Percentiles rank a stretch among this genome's conserved stretches.
phyloP scores from a whole-genome alignment of 192 early-diverging fungal genomes.

The Podila minutissima region DNA sequence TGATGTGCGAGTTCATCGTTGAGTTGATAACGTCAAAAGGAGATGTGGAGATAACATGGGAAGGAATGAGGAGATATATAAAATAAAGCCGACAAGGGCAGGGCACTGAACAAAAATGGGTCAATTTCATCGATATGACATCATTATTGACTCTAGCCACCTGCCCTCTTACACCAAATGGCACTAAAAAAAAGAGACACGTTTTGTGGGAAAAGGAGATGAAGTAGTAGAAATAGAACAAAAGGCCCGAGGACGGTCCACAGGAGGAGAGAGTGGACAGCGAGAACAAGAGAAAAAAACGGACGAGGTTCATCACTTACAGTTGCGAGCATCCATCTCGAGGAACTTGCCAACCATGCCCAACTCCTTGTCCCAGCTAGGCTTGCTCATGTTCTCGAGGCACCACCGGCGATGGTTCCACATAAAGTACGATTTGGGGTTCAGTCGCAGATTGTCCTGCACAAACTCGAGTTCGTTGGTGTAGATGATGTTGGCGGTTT shows the following conservation, averaged over 20 bases:
- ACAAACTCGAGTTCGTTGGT: constrained; percentile 80
- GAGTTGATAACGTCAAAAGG: too few relatives aligned
- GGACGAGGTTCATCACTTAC: constrained; percentile 52
- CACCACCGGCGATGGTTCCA: constrained; percentile 98
- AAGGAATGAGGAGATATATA: neutral
- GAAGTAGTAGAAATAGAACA: neutral
- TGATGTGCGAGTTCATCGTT: neutral
- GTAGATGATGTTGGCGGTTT: constrained; percentile 55
- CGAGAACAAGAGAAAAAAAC: neutral
- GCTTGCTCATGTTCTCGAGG: constrained; percentile 75
- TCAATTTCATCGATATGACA: neutral
- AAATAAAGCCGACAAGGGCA: neutral
- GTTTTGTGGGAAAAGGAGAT: constrained; percentile 2
- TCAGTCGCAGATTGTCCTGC: constrained; percentile 73
- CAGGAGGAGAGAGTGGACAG: too few relatives aligned
- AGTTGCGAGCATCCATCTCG: constrained; percentile 92
- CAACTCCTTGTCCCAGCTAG: constrained; percentile 85
- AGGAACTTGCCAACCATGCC: constrained; percentile 81
- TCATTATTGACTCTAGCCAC: neutral
- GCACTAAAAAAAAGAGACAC: neutral
- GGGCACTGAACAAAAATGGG: neutral
- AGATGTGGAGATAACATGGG: neutral
- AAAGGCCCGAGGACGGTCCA: too few relatives aligned
- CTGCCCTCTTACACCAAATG: neutral
- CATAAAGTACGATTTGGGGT: constrained; percentile 98